phyloP scores from a whole-genome alignment of 257 asterid genomes.

The Agastache rugosa region DNA sequence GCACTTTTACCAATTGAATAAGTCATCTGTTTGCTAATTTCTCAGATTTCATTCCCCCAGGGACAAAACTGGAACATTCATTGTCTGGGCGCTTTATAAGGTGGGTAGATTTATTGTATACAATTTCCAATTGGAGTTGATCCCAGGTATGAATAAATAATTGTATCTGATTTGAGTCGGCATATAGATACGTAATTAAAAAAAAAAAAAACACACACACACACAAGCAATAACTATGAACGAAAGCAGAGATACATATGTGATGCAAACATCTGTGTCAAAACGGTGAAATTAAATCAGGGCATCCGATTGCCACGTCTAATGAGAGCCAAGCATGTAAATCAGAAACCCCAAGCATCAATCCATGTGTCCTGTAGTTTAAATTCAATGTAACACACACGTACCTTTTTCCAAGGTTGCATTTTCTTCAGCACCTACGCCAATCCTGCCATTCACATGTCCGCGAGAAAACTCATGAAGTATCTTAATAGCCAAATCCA shows the following conservation, averaged over 20 bases:
- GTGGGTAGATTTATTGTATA: background rate
- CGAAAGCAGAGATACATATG: background rate
- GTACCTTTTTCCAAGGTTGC: constrained; percentile 48
- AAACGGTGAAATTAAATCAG: constrained; percentile 7
- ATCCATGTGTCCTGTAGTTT: constrained; percentile 1
- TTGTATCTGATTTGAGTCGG: background rate
- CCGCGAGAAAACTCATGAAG: constrained; percentile 55
- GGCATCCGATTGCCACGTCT: background rate
- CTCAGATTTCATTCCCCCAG: background rate
- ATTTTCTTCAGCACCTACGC: constrained; percentile 47
- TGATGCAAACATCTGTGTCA: constrained; percentile 15
- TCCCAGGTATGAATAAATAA: background rate
- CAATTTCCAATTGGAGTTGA: background rate
- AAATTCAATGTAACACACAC: constrained; percentile 25
- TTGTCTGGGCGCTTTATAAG: no score
- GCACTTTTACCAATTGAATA: background rate
- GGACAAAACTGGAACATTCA: no score
- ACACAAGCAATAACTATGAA: background rate
- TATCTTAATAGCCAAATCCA: constrained; percentile 61
- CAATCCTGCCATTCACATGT: constrained; percentile 42
- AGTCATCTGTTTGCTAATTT: background rate
- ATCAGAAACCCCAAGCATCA: background rate
- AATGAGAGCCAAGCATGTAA: constrained; percentile 9
- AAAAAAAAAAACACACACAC: no score
- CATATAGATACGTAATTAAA: background rate